phyloP scores from a whole-genome alignment of 2,329 filamentous ascomycete species.

The Cordyceps cicadae region DNA sequence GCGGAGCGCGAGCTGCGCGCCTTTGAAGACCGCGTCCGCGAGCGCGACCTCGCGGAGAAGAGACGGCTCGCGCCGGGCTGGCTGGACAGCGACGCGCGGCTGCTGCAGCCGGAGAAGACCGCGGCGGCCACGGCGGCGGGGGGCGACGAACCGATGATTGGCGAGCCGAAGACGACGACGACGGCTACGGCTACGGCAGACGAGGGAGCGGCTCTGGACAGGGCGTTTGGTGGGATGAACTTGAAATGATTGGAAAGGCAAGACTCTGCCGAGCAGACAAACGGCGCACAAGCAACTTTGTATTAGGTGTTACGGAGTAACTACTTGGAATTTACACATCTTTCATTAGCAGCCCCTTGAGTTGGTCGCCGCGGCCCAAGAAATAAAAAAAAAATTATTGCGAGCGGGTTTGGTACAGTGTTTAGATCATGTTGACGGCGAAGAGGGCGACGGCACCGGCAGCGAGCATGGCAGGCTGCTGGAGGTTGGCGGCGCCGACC shows the following conservation, averaged over 20 bases:
- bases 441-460: slow-evolving; percentile 8
- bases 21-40: slow-evolving; percentile 60
- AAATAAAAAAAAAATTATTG: not conserved
- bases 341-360: not conserved
- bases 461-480: slow-evolving; percentile 6
- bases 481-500: slow-evolving; percentile 4
- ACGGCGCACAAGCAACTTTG: not conserved
- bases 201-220: slow-evolving; percentile 48
- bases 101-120: slow-evolving; percentile 59
- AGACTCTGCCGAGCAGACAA: not conserved
- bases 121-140: slow-evolving; percentile 22
- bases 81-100: slow-evolving; percentile 63
- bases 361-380: not conserved
- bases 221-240: slow-evolving; percentile 45
- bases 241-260: slow-evolving; percentile 17
- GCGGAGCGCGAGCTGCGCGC: slow-evolving; percentile 58
- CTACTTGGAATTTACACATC: slow-evolving; percentile 3
- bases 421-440: slow-evolving; percentile 15
- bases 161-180: slow-evolving; percentile 21
- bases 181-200: slow-evolving; percentile 36
- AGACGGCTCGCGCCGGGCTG: slow-evolving; percentile 70
- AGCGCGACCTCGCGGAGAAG: slow-evolving; percentile 69
- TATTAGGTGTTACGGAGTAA: slow-evolving; percentile 10
- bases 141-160: slow-evolving; percentile 3
- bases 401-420: not conserved